Percentiles rank a stretch among this genome's conserved stretches.
Conservation (phyloP, 2,329 filamentous ascomycete genomes). For the Thelonectria discophora region DNA sequence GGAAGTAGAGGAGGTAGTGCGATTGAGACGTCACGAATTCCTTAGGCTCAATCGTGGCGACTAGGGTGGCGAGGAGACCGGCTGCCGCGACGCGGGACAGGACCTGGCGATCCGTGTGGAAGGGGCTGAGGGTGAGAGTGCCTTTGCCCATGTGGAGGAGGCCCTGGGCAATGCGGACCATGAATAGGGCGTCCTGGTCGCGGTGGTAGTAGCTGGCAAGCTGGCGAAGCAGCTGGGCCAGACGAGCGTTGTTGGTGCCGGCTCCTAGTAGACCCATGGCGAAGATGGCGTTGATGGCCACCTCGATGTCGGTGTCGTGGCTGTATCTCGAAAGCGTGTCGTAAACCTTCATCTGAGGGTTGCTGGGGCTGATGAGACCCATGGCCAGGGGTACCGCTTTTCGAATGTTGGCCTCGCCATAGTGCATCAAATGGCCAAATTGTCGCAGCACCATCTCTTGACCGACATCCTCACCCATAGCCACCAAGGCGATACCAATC, state of each 20-base stretch:
- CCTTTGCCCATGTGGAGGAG: slow-evolving; percentile 99
- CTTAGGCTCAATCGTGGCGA: slow-evolving; percentile 96
- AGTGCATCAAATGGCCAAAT: slow-evolving; percentile 99
- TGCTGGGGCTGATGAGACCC: slow-evolving; percentile 95
- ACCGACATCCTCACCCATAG: slow-evolving; percentile 98
- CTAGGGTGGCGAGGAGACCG: slow-evolving; percentile 86
- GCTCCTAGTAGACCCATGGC: slow-evolving; percentile 97
- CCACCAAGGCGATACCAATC: slow-evolving; percentile 89
- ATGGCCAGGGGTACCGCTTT: slow-evolving; percentile 96
- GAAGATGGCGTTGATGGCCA: slow-evolving; percentile 98
- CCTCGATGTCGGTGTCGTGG: slow-evolving; percentile 98
- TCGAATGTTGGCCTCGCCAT: slow-evolving; percentile 95
- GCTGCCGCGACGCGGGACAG: slow-evolving; percentile 91
- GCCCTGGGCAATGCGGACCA: slow-evolving; percentile 98
- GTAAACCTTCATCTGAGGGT: slow-evolving; percentile 99
- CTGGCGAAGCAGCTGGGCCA: slow-evolving; percentile 93
- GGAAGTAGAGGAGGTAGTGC: slow-evolving; percentile 97
- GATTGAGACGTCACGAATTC: slow-evolving; percentile 73
- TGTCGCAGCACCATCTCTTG: slow-evolving; percentile 99
- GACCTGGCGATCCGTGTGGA: slow-evolving; percentile 97
- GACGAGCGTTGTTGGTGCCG: slow-evolving; percentile 95
- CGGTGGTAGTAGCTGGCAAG: slow-evolving; percentile 98
- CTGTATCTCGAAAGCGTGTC: slow-evolving; percentile 97
- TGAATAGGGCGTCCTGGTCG: slow-evolving; percentile 95
- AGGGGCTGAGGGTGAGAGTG: slow-evolving; percentile 94